Evolutionary conservation across 352 stramenopile genomes (phyloP).

Genomic region (Globisporangium takayamanum): DNA sequence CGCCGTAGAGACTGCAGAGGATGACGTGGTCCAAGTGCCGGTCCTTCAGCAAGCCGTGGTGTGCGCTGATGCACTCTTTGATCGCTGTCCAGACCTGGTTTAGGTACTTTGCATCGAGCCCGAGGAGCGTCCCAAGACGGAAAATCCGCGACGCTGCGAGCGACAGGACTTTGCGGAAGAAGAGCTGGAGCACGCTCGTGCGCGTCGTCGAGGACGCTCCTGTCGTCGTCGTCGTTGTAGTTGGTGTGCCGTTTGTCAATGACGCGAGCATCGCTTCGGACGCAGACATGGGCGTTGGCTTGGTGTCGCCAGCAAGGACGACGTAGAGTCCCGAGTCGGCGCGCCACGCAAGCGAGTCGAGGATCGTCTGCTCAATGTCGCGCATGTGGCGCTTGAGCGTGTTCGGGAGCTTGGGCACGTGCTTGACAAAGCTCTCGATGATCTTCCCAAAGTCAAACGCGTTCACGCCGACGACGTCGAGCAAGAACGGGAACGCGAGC

Average conservation of each 20-base stretch:
- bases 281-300: not conserved
- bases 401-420: constrained; percentile 59
- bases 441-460: constrained; percentile 86
- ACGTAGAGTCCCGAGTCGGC: constrained; percentile 66
- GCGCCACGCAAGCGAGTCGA: constrained; percentile 72
- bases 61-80: constrained; percentile 70
- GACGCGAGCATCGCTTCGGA: constrained; percentile 7
- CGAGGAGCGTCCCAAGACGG: constrained; percentile 57
- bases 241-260: constrained; percentile 14
- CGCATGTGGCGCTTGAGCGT: constrained; percentile 82
- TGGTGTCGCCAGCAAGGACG: constrained; percentile 34
- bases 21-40: constrained; percentile 80
- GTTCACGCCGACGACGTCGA: constrained; percentile 68
- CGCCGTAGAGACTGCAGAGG: constrained; percentile 77
- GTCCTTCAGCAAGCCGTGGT: constrained; percentile 56
- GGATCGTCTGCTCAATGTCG: constrained; percentile 78
- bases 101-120: constrained; percentile 64
- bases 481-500: constrained; percentile 75
- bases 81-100: constrained; percentile 86
- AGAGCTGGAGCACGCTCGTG: constrained; percentile 64
- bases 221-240: not conserved
- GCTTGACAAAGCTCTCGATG: constrained; percentile 85
- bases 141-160: constrained; percentile 75
- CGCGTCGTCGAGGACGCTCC: constrained; percentile 10
- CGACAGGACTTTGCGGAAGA: constrained; percentile 85